These are phyloP conservation scores for Vitis hybrid DNA, from an alignment of 177 flowering plant genomes.

Conservation along the genomic window DNA sequence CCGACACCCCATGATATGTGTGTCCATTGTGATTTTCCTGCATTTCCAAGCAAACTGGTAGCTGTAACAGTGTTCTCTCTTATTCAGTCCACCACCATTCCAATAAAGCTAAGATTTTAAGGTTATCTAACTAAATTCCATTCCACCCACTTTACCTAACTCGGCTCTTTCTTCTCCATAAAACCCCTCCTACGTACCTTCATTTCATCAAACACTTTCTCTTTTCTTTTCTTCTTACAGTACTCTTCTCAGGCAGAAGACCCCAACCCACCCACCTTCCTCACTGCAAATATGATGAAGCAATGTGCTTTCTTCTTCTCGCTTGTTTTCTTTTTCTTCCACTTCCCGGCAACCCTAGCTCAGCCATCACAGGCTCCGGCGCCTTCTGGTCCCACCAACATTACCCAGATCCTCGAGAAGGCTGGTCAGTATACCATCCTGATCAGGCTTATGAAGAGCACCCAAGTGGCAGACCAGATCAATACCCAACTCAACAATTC, in stretches of 20 bases:
- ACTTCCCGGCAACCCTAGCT: constrained; percentile 30
- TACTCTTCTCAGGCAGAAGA: neutral
- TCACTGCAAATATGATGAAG: neutral
- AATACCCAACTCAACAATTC: constrained; percentile 23
- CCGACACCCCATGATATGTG: constrained; percentile 1
- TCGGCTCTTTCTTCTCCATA: constrained; percentile 5
- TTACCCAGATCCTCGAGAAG: constrained; percentile 31
- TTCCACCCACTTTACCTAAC: constrained; percentile 10
- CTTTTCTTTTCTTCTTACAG: neutral
- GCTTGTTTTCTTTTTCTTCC: constrained; percentile 22
- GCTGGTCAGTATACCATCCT: constrained; percentile 26
- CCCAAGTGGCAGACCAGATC: constrained; percentile 20
- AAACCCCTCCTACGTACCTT: constrained; percentile 5
- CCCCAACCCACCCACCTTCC: neutral
- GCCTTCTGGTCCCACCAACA: constrained; percentile 38
- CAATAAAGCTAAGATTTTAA: constrained; percentile 1
- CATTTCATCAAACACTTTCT: constrained; percentile 11
- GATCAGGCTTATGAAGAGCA: constrained; percentile 26
- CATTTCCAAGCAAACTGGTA: constrained; percentile 32
- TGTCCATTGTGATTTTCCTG: constrained; percentile 23
- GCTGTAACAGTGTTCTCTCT: constrained; percentile 11
- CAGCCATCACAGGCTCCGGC: constrained; percentile 44
- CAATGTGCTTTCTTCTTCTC: neutral
- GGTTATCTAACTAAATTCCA: neutral
- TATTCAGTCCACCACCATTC: constrained; percentile 9